Evolutionary conservation across 1,139 yeast species (phyloP), one percentile per base, ranked within the genome.

Genomic region (Yamadazyma sp.): DNA sequence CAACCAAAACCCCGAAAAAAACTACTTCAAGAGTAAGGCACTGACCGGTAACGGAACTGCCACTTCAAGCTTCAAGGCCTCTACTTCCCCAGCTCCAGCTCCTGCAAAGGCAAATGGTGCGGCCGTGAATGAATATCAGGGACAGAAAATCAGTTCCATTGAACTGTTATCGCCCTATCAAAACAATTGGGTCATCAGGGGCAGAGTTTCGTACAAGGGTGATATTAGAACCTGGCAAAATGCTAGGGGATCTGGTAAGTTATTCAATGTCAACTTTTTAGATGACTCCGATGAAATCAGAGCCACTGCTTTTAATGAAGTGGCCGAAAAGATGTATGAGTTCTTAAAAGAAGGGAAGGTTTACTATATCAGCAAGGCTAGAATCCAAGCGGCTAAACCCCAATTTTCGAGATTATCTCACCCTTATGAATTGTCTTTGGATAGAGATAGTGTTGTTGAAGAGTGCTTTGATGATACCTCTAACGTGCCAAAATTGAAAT

Each of bases 271-370:
- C 29, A 87, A 89, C 51, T 80, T 94, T 48, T 67, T 90, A 47
- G 99, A 94, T 58, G 96, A 94, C 58, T 85, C 96, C 6, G 96
- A 95, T 53, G 98, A 92, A 66, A 94, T 94, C 52, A 78, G 95
- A 54, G 97, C 96, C 12, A 89, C 97, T 7, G 97, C 95, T 3
- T 94, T 94, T 63, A 87, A 86, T 57, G 94, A 88, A 32, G 76
- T 78, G 48, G 97, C 94, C 6, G 95, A 86, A 44, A 80, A 78
- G 55, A 84, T 78, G 54, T 83, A 78, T 62, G 85, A 83, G 50
- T 55, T 80, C 33, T 69, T 94, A 42, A 86, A 86, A 59, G 97
- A 89, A 56, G 97, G 96, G 24, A 83, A 86, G 57, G 95, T 87
- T 5, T 94, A 88, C 59, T 87, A 83, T 53, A 72, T 94, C 25